Evolutionary conservation across 805 yeast genomes (phyloP).

Genomic region (Zygosaccharomyces rouxii): DNA sequence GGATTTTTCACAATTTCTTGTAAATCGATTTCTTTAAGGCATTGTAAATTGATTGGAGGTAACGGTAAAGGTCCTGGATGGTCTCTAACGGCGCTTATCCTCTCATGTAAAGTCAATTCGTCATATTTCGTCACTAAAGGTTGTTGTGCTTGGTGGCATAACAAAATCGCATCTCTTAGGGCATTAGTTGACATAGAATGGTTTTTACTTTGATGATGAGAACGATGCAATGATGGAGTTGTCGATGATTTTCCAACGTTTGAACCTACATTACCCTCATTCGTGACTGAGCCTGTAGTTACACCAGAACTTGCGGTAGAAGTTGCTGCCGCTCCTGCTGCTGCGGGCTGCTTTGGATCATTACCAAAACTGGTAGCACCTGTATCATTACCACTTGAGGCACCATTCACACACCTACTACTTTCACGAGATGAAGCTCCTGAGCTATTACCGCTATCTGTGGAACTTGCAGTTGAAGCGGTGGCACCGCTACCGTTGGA

Average conservation of each 20-base stretch:
- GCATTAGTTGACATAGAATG: background rate
- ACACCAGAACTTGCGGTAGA: background rate
- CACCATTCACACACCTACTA: background rate
- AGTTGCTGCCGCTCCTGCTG: background rate
- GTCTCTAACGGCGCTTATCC: conserved; percentile 21
- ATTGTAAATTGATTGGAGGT: conserved; percentile 81
- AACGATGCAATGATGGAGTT: background rate
- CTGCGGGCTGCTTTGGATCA: background rate
- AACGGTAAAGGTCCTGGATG: conserved; percentile 42
- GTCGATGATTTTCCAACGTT: background rate
- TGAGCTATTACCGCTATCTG: conserved; percentile 1
- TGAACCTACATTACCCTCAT: too few relatives aligned
- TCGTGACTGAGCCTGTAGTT: background rate
- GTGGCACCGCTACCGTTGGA: background rate
- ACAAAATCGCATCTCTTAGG: conserved; percentile 17
- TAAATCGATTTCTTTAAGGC: conserved; percentile 79
- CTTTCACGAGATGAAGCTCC: background rate
- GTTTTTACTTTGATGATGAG: background rate
- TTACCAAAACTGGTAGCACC: conserved; percentile 5
- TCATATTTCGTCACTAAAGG: conserved; percentile 16
- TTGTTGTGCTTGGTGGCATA: conserved; percentile 16
- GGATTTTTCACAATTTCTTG: conserved; percentile 88
- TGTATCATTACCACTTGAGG: background rate
- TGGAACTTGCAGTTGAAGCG: background rate
- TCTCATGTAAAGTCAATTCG: conserved; percentile 23